A percentile compares a stretch with the other conserved stretches of the same genome.
Evolutionary conservation across 2,329 filamentous ascomycete genomes (phyloP).

Genomic region (Fusarium multiceps): DNA sequence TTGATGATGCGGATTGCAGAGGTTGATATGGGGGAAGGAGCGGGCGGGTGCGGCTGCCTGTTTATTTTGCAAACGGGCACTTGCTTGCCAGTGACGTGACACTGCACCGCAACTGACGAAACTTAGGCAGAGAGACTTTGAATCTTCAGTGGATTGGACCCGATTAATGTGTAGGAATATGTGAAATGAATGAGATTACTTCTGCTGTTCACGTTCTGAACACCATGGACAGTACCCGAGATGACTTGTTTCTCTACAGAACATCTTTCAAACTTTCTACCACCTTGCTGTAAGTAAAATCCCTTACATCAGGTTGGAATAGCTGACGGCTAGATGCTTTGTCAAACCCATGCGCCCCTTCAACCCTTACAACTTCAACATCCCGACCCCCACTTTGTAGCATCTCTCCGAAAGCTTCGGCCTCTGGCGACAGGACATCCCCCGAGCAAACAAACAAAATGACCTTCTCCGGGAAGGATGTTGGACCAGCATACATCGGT

Average conservation of each 20-base stretch:
- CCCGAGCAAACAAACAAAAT: slow-evolving; percentile 51
- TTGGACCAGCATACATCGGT: slow-evolving; percentile 46
- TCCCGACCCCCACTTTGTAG: slow-evolving; percentile 6
- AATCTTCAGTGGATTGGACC: fast-evolving
- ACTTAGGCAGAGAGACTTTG: fast-evolving
- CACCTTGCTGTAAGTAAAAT: slow-evolving; percentile 21
- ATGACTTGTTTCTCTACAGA: not conserved
- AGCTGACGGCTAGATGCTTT: slow-evolving; percentile 23
- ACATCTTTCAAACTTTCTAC: not conserved
- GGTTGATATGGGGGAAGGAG: not conserved
- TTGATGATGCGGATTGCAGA: not conserved
- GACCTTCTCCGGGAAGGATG: slow-evolving; percentile 8
- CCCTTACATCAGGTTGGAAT: not conserved
- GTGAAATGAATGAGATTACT: fast-evolving
- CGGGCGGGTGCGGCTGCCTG: no score
- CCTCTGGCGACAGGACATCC: slow-evolving; percentile 53
- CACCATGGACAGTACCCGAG: fast-evolving
- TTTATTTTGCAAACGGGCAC: not conserved
- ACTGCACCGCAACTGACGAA: not conserved
- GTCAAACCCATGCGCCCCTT: slow-evolving; percentile 42
- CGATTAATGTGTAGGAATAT: no score
- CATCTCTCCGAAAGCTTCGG: slow-evolving; percentile 48
- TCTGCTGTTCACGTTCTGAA: not conserved
- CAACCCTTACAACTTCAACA: slow-evolving; percentile 23
- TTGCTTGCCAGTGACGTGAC: not conserved